Conservation (phyloP, 805 yeast genomes). For the Yamadazyma ubonensis region DNA sequence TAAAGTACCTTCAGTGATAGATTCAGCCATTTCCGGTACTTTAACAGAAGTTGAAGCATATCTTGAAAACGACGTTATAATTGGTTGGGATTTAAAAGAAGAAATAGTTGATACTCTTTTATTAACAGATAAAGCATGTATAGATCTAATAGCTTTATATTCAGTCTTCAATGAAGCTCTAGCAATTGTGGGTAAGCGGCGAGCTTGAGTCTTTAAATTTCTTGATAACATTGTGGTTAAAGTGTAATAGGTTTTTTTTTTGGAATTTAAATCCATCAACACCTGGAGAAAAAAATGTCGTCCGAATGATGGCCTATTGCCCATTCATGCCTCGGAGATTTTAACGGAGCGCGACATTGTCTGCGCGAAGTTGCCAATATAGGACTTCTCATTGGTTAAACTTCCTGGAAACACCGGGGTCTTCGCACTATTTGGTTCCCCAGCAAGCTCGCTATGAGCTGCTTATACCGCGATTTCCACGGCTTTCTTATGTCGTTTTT, state of each 20-base stretch:
- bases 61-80: conserved; percentile 29
- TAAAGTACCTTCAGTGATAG: conserved; percentile 94
- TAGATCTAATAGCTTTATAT: conserved; percentile 5
- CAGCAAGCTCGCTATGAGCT: conserved; percentile 3
- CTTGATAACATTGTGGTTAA: conserved; percentile 17
- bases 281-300: conserved; percentile 7
- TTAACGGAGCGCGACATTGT: conserved; percentile 7
- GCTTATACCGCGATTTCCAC: neutral
- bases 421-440: conserved; percentile 3
- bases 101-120: neutral
- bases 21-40: conserved; percentile 99
- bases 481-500: neutral
- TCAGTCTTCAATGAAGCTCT: conserved; percentile 4
- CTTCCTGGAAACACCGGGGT: conserved; percentile 9
- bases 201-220: conserved; percentile 15
- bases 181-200: conserved; percentile 15
- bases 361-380: conserved; percentile 1
- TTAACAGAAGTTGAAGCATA: conserved; percentile 56
- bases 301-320: conserved; percentile 7
- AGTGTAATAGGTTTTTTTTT: neutral
- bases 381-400: conserved; percentile 3
- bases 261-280: conserved; percentile 5
- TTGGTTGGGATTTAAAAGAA: conserved; percentile 7
- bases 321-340: conserved; percentile 8
- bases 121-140: conserved; percentile 3